Base-by-base conservation (phyloP, 106 monocot genomes). In the Amphibolis antarctica region DNA sequence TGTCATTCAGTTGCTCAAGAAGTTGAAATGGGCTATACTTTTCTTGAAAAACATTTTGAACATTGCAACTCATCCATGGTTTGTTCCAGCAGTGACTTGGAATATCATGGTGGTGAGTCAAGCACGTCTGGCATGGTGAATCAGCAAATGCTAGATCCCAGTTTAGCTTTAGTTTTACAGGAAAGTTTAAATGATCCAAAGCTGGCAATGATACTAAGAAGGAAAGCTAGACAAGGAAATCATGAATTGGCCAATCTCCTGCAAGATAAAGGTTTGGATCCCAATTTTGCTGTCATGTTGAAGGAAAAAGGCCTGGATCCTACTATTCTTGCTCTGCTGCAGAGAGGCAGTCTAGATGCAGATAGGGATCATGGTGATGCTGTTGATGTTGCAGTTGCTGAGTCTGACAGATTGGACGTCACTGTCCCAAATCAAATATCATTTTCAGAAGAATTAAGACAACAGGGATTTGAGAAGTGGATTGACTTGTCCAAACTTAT, bases 301-400 rank as follows among this genome's bases (percentile, higher is more conserved):
- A 89, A 96, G 79, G 89, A 96, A 23, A 96, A 90, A 43, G 89
- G 84, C 26, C 50, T 96, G 63, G 94, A 96, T 83, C 94, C 94
- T 29, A 86, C 83, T 46, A 89, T 96, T 76, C 72, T 96, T 52
- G 69, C 89, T 53, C 80, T 96, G 52, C 55, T 96, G 63, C 94
- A 96, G 74, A 79, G 94, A 62, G 84, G 89, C 68, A 96, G 94
- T 61, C 80, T 96, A 69, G 94, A 96, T 84, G 94, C 89, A 54
- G 94, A 90, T 53, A 83, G 94, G 79, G 94, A 96, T 67, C 86
- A 86, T 76, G 79, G 65, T 61, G 89, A 80, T 61, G 60, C 75
- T 63, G 44, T 72, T 15, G 93, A 86, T 79, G 84, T 71, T 67
- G 59, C 78, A 48, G 77, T 58, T 31, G 69, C 81, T 72, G 94